A percentile compares a stretch with the other conserved stretches of the same genome.
These are phyloP conservation scores for Casuarina cunninghamiana DNA, from an alignment of 306 rosid species.

Conservation along the genomic window DNA sequence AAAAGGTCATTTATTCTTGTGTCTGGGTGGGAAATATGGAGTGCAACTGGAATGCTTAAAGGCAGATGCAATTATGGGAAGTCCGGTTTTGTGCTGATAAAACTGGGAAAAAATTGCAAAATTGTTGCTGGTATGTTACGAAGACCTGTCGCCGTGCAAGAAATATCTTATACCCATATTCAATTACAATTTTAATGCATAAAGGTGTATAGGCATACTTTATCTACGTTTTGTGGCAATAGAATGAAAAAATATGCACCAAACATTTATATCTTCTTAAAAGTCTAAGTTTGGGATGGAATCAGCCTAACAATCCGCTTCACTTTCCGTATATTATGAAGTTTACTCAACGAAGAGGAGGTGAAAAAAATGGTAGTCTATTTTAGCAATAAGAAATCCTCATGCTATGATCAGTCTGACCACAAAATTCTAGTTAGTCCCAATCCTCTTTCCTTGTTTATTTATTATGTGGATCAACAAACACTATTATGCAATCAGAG, in stretches of 20 bases:
- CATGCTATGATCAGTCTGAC: neutral
- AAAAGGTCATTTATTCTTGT: too few relatives aligned
- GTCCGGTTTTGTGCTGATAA: too few relatives aligned
- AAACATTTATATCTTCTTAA: neutral
- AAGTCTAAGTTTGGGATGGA: neutral
- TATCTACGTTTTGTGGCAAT: constrained; percentile 57
- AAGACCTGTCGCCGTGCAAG: constrained; percentile 37
- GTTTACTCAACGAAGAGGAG: neutral
- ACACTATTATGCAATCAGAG: neutral
- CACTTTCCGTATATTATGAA: neutral
- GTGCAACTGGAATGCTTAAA: too few relatives aligned
- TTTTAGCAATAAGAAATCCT: neutral
- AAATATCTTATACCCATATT: constrained; percentile 28
- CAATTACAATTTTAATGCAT: too few relatives aligned
- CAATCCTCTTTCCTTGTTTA: neutral
- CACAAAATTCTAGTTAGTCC: neutral
- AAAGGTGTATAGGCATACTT: constrained; percentile 76
- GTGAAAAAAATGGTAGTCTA: neutral
- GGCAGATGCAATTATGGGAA: too few relatives aligned
- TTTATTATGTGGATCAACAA: neutral
- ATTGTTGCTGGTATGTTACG: too few relatives aligned
- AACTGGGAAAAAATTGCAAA: too few relatives aligned
- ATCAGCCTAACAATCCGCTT: neutral
- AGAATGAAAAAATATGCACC: constrained; percentile 11
- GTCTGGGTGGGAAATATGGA: too few relatives aligned